phyloP scores from a whole-genome alignment of 768 basidiomycete species.

The Pulveroboletus sp. region DNA sequence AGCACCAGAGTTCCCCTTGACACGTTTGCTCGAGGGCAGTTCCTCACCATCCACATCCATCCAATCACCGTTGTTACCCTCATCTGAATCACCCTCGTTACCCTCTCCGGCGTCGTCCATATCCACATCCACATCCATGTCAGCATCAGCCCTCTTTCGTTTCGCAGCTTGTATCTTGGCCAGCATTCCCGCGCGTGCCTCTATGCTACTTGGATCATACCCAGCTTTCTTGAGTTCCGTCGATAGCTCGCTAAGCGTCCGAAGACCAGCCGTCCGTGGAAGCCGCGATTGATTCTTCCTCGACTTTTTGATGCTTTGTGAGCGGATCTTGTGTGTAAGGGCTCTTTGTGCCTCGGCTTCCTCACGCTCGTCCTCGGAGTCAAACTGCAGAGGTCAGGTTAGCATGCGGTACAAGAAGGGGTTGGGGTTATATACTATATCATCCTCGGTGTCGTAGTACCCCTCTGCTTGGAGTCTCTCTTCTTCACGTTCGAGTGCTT shows the following conservation, averaged over 20 bases:
- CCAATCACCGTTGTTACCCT: slow-evolving; percentile 44
- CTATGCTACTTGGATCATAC: slow-evolving; percentile 81
- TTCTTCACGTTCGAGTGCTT: slow-evolving; percentile 95
- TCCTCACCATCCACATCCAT: slow-evolving; percentile 56
- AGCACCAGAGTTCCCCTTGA: slow-evolving; percentile 60
- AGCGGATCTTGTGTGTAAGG: slow-evolving; percentile 64
- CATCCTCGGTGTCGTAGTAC: slow-evolving; percentile 89
- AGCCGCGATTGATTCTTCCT: slow-evolving; percentile 81
- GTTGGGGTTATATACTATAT: slow-evolving; percentile 55
- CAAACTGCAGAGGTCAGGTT: slow-evolving; percentile 30
- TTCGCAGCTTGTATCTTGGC: slow-evolving; percentile 71
- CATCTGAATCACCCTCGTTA: slow-evolving; percentile 39
- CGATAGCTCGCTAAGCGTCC: slow-evolving; percentile 72
- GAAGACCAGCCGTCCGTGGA: slow-evolving; percentile 70
- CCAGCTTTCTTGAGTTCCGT: slow-evolving; percentile 83
- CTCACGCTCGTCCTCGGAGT: slow-evolving; percentile 80
- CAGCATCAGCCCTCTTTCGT: slow-evolving; percentile 55
- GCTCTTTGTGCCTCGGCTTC: slow-evolving; percentile 57
- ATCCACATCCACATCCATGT: slow-evolving; percentile 55
- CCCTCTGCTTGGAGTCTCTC: slow-evolving; percentile 92
- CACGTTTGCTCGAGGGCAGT: slow-evolving; percentile 53
- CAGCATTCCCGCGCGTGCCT: slow-evolving; percentile 83
- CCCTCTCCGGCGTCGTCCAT: slow-evolving; percentile 45
- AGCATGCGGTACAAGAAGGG: background rate
- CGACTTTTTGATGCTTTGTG: slow-evolving; percentile 80